Percentiles rank a stretch among this genome's conserved stretches.
These are phyloP conservation scores for Blumeria graminis DNA, from an alignment of 2,329 filamentous ascomycete species.

Conservation along the genomic window DNA sequence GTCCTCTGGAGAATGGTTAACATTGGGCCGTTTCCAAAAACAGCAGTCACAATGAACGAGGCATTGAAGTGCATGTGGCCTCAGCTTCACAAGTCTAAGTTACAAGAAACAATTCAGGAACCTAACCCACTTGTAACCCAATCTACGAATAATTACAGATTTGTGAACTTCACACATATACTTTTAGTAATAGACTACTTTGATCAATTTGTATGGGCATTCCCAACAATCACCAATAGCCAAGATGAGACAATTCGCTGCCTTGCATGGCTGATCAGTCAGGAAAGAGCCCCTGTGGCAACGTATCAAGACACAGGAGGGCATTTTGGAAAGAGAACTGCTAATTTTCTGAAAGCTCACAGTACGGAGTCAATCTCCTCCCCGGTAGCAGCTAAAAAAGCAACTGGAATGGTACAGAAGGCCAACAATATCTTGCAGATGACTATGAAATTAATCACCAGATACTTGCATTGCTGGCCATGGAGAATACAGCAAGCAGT, in stretches of 20 bases:
- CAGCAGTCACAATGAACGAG: neutral
- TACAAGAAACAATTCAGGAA: too few species aligned
- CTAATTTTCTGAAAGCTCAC: neutral
- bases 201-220: neutral
- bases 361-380: neutral
- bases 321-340: neutral
- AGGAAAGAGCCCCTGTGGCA: neutral
- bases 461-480: too few species aligned
- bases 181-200: constrained; percentile 1
- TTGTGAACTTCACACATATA: neutral
- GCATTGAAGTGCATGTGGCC: too few species aligned
- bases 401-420: neutral
- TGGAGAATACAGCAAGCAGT: neutral
- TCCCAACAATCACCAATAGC: neutral
- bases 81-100: too few species aligned
- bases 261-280: neutral
- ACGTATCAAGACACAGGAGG: neutral
- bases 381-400: neutral
- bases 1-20: neutral
- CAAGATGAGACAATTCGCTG: neutral
- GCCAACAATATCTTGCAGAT: neutral
- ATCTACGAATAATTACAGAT: too few species aligned
- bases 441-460: neutral
- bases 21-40: neutral
- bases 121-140: too few species aligned